Percentiles rank a stretch among this genome's conserved stretches.
Conservation (phyloP, 345 rosid genomes). For the Lenwebbia sp. region DNA sequence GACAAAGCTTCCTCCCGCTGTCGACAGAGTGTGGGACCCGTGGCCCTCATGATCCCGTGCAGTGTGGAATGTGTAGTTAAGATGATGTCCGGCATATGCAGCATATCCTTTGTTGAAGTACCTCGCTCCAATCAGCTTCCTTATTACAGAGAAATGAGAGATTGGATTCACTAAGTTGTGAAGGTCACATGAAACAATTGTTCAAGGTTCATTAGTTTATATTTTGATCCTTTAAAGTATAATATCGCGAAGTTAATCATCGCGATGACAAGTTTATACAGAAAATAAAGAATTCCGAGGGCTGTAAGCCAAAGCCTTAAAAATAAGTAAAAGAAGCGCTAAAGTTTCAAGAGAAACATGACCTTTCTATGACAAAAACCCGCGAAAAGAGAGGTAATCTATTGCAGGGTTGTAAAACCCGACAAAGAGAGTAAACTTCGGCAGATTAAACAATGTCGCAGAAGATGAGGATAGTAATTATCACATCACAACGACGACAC, state of each 20-base stretch:
- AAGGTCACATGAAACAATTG: background rate
- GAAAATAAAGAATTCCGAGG: background rate
- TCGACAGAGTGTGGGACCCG: constrained; percentile 35
- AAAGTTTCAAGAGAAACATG: background rate
- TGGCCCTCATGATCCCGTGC: constrained; percentile 28
- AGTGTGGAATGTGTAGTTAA: background rate
- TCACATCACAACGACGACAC: background rate
- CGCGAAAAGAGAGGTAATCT: background rate
- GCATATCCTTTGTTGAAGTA: constrained; percentile 15
- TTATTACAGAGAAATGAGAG: background rate
- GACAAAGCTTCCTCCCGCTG: constrained; percentile 30
- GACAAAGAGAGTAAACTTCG: background rate
- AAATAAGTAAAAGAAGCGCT: background rate
- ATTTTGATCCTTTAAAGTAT: background rate
- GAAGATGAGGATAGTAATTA: background rate
- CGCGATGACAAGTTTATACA: background rate
- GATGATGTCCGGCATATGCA: background rate
- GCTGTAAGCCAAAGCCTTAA: background rate
- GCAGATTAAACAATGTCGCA: background rate
- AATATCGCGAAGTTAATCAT: background rate
- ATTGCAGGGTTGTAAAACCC: background rate
- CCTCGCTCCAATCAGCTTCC: constrained; percentile 38
- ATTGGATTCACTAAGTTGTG: background rate
- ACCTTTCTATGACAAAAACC: background rate
- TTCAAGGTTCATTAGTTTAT: background rate